Conservation (phyloP, 1,284 basidiomycete genomes). For the Dichomitus squalens region DNA sequence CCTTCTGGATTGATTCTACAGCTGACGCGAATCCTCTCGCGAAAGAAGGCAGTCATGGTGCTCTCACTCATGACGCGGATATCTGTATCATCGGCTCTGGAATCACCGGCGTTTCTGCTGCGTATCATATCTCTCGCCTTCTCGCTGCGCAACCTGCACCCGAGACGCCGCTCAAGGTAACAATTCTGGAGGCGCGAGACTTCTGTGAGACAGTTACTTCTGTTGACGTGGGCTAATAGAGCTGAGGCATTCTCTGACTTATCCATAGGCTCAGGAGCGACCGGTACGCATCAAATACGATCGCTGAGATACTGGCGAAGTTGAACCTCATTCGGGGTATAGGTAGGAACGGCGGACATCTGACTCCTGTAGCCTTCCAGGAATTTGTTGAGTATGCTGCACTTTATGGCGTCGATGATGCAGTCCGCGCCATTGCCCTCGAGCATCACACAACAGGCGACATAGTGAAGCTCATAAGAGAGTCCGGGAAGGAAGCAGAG, state of each 20-base stretch:
- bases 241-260: not conserved
- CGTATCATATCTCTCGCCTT: conserved; percentile 59
- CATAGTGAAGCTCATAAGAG: conserved; percentile 53
- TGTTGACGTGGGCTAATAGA: not conserved
- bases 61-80: conserved; percentile 59
- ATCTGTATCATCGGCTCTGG: conserved; percentile 79
- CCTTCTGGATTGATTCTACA: conserved; percentile 67
- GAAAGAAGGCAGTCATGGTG: conserved; percentile 60
- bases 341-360: conserved; percentile 82
- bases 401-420: conserved; percentile 53
- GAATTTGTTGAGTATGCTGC: conserved; percentile 44
- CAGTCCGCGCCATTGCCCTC: conserved; percentile 53
- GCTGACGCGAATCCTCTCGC: conserved; percentile 66
- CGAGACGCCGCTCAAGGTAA: conserved; percentile 43
- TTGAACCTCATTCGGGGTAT: conserved; percentile 1
- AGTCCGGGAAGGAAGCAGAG: conserved; percentile 43
- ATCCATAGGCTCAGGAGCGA: conserved; percentile 73
- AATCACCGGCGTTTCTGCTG: conserved; percentile 72
- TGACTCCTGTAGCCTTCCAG: conserved; percentile 55
- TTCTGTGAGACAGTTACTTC: conserved; percentile 58
- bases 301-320: not conserved
- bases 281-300: conserved; percentile 44
- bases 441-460: conserved; percentile 58
- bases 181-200: conserved; percentile 74
- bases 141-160: conserved; percentile 33